These are phyloP conservation scores for Wickerhamiella siamensis DNA, from an alignment of 805 yeast genomes.

Conservation along the genomic window DNA sequence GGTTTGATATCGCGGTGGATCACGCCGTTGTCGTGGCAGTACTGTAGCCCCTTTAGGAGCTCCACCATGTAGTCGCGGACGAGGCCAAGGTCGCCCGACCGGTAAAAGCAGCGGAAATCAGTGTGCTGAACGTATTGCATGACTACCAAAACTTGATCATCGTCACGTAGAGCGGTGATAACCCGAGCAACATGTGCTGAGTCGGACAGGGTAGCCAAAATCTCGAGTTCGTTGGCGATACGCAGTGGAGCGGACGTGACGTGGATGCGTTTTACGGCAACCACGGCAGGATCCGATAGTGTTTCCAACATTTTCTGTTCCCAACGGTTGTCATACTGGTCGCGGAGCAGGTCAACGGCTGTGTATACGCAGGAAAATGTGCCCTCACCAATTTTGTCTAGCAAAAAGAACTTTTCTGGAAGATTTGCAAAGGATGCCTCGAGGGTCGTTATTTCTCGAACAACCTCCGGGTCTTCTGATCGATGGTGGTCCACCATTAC, in stretches of 20 bases:
- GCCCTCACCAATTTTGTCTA: conserved; percentile 54
- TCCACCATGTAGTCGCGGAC: conserved; percentile 71
- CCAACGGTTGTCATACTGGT: conserved; percentile 25
- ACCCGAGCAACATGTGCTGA: conserved; percentile 73
- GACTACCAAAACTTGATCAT: conserved; percentile 88
- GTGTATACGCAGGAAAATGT: conserved; percentile 49
- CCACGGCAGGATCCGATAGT: conserved; percentile 22
- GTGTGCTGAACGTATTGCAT: conserved; percentile 83
- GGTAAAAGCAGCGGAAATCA: conserved; percentile 75
- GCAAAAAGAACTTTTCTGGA: conserved; percentile 33
- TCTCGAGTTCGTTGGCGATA: conserved; percentile 72
- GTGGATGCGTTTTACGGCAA: conserved; percentile 85
- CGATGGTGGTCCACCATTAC: neutral
- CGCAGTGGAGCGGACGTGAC: conserved; percentile 92
- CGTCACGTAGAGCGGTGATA: conserved; percentile 70
- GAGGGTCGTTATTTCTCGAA: conserved; percentile 14
- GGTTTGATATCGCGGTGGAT: conserved; percentile 92
- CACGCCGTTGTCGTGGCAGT: conserved; percentile 61
- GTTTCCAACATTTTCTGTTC: conserved; percentile 10
- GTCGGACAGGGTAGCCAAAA: conserved; percentile 31
- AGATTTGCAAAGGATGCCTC: conserved; percentile 38
- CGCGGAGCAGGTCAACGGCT: conserved; percentile 36
- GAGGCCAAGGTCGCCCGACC: conserved; percentile 66
- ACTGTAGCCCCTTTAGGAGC: conserved; percentile 57
- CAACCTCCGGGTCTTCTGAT: conserved; percentile 28